These are phyloP conservation scores for Paracoccidioides brasiliensis DNA, from an alignment of 2,329 filamentous ascomycete genomes.

Conservation along the genomic window DNA sequence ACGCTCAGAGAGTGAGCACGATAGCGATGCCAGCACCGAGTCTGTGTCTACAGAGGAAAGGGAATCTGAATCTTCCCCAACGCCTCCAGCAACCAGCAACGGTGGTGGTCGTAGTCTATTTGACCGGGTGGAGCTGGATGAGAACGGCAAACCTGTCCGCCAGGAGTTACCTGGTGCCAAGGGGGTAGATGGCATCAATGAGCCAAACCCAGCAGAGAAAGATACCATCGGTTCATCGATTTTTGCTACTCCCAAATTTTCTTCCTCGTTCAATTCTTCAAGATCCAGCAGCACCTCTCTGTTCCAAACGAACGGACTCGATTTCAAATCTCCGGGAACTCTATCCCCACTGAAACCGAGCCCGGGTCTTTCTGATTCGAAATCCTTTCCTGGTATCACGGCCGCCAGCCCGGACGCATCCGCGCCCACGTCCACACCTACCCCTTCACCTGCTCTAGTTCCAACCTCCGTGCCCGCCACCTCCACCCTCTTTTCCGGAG, in stretches of 20 bases:
- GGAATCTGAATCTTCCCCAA: conserved; percentile 8
- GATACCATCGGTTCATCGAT: conserved; percentile 13
- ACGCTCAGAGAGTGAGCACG: conserved; percentile 14
- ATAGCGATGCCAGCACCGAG: conserved; percentile 14
- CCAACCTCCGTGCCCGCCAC: conserved; percentile 1
- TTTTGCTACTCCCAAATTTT: conserved; percentile 16
- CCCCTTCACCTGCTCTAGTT: conserved; percentile 7
- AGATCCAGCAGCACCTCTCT: conserved; percentile 15
- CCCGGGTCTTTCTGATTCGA: background rate
- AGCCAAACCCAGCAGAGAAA: conserved; percentile 5
- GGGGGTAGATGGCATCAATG: background rate
- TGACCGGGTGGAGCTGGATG: conserved; percentile 20
- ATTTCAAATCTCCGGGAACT: conserved; percentile 7
- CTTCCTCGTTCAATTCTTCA: conserved; percentile 17
- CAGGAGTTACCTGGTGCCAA: conserved; percentile 7
- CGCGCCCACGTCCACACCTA: conserved; percentile 5
- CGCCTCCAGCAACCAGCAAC: conserved; percentile 9
- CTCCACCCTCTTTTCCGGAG: conserved; percentile 11
- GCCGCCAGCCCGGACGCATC: conserved; percentile 4
- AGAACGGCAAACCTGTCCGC: conserved; percentile 17
- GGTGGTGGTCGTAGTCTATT: conserved; percentile 24
- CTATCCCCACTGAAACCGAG: conserved; percentile 12
- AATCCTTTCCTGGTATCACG: conserved; percentile 11
- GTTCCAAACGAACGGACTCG: conserved; percentile 10
- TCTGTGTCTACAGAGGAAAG: background rate